A percentile compares a stretch with the other conserved stretches of the same genome.
These are phyloP conservation scores for Evernia prunastri DNA, from an alignment of 495 filamentous ascomycete species.

Conservation along the genomic window DNA sequence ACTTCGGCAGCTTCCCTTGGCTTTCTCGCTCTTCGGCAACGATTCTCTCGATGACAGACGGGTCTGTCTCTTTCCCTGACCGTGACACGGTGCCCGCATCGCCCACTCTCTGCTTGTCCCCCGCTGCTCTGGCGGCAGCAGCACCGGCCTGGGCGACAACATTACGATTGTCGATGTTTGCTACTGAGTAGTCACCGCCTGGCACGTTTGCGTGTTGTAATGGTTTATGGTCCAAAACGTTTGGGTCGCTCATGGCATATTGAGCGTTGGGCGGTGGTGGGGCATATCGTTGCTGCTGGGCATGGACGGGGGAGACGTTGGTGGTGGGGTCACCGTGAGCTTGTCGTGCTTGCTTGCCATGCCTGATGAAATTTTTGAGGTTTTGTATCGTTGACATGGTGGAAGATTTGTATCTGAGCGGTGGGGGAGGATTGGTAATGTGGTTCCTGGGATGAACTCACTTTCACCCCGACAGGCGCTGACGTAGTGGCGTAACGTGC, in stretches of 20 bases:
- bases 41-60: conserved; percentile 68
- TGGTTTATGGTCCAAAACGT: conserved; percentile 39
- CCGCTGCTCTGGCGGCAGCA: conserved; percentile 48
- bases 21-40: conserved; percentile 84
- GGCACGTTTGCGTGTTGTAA: conserved; percentile 30
- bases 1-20: conserved; percentile 78
- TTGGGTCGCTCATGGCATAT: conserved; percentile 44
- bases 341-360: conserved; percentile 89
- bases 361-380: conserved; percentile 96
- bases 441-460: background rate
- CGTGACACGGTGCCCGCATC: conserved; percentile 31
- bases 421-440: background rate
- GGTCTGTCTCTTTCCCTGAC: conserved; percentile 52
- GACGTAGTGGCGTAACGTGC: background rate
- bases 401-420: background rate
- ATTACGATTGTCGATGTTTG: conserved; percentile 53
- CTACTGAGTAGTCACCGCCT: conserved; percentile 47
- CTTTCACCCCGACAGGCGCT: background rate
- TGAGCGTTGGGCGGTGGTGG: conserved; percentile 41
- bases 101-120: conserved; percentile 41
- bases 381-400: conserved; percentile 78
- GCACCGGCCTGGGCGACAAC: conserved; percentile 58
- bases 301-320: conserved; percentile 60
- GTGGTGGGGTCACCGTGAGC: conserved; percentile 60
- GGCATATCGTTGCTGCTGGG: conserved; percentile 53